Evolutionary conservation across 2,329 filamentous ascomycete genomes (phyloP), one percentile per base, ranked within the genome.

Genomic region (Trichothecium roseum): DNA sequence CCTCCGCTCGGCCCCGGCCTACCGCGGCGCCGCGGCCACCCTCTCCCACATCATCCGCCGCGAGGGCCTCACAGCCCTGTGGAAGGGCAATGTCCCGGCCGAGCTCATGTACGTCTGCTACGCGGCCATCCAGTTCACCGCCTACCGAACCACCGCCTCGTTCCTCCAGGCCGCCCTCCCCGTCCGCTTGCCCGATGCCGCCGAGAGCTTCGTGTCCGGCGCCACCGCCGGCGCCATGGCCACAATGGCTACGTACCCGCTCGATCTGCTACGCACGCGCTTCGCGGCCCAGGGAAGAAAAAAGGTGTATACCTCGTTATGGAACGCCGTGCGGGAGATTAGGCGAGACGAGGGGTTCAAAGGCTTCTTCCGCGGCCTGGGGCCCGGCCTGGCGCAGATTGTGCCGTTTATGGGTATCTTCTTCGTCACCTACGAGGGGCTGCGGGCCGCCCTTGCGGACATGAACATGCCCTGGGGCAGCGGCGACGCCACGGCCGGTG

Each of bases 41-140:
- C 66, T 94, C 53, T 72, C 71, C 39, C 73, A 81, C 41, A 96
- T 96, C 50, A 57, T 89, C 35, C 66, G 64, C 18, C 69, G 87
- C 50, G 91, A 98, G 56, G 91, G 91, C 29, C 54, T 96, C 45
- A 81, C 81, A 36, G 83, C 78, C 20, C 72, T 98, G 44, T 98
- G 91, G 91, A 96, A 96, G 68, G 91, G 91, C 55, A 98, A 98
- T 55, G 78, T 98, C 40, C 88, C 91, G 28, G 91, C 91, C 35
- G 91, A 96, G 68, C 63, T 91, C 43, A 78, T 98, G 63, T 98
- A 98, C 63, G 71, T 98, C 45, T 81, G 78, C 57, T 98, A 96
- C 62, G 81, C 85, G 43, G 83, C 83, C 42, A 68, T 84, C 24
- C 91, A 98, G 60, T 98, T 98, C 68, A 81, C 84, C 20, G 70